Evolutionary conservation across 495 filamentous ascomycete species (phyloP), one percentile per base, ranked within the genome.

Genomic region (Lepidopterella palustris): DNA sequence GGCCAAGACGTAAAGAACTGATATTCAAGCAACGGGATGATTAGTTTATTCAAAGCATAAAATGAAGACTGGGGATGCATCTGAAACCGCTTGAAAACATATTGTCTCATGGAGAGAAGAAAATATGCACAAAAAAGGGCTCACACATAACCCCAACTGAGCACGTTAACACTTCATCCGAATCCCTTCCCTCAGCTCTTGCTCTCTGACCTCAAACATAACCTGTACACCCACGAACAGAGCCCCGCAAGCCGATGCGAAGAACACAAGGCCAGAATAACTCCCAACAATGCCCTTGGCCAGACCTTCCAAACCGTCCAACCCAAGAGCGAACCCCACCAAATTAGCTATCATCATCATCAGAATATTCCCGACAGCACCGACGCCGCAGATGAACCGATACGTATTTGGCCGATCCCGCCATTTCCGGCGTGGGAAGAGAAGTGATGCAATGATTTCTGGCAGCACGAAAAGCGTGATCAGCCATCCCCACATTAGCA

Each of bases 271-370:
- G n/a, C 88, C 92, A 32, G 83, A 82, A 65, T 82, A 88, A 39
- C 86, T 86, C 23, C 81, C 83, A 20, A 91, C 79, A 64, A 96
- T 86, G 0, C 88, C 84, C 21, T 79, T 74, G 32, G 95, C 70
- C 48, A 97, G 79, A 26, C 80, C 86, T 68, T 87, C 80, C 63
- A 97, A 58, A 15, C 95, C 93, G 69, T 98, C 93, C 57, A 96
- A 49, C 0, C 93, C 93, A 21, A 97, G 80, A 0, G 89, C 92
- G 73, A 99, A 99, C 0, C 93, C 93, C 9, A 97, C 91, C 50
- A 99, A 72, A 66, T 97, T 97, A 5, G 92, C 92, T 49, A 82
- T 77, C 82, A 97, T 96, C 89, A 99, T 92, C 87, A 97, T 90
- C 31, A 97, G 72, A 32, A 96, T 78, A 60, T 96, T 95, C 0